These are phyloP conservation scores for Zygotorulaspora sp. DNA, from an alignment of 805 yeast species.

Conservation along the genomic window DNA sequence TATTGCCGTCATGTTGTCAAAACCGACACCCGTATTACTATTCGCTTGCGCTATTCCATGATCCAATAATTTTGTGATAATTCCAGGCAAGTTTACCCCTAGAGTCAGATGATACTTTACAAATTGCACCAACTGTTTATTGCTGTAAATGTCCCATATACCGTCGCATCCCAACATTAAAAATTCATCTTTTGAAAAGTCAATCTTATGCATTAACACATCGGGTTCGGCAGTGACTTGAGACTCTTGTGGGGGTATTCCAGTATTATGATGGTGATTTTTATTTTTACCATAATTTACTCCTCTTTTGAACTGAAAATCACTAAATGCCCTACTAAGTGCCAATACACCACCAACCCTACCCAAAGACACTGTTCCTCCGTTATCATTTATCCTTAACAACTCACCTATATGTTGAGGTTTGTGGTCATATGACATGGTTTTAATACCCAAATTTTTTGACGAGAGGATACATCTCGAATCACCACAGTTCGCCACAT, in stretches of 20 bases:
- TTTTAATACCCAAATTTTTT: conserved; percentile 51
- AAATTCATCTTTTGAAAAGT: conserved; percentile 52
- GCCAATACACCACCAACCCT: conserved; percentile 96
- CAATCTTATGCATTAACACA: conserved; percentile 51
- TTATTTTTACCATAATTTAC: conserved; percentile 35
- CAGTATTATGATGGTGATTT: conserved; percentile 7
- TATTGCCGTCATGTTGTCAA: conserved; percentile 77
- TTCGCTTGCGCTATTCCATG: conserved; percentile 67
- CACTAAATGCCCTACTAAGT: conserved; percentile 85
- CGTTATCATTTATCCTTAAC: conserved; percentile 85
- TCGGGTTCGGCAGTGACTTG: conserved; percentile 81
- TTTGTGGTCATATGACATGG: conserved; percentile 75
- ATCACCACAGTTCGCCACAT: conserved; percentile 72
- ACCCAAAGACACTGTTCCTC: conserved; percentile 89
- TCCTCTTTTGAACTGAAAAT: conserved; percentile 50
- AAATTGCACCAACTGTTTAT: conserved; percentile 47
- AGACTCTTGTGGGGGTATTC: conserved; percentile 57
- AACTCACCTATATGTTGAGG: conserved; percentile 94
- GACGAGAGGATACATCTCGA: conserved; percentile 59
- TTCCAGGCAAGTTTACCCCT: conserved; percentile 56
- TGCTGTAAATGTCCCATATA: conserved; percentile 69
- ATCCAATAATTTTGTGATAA: conserved; percentile 56
- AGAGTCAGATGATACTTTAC: conserved; percentile 54
- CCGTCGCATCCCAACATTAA: conserved; percentile 78
- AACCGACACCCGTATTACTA: conserved; percentile 72